Base-by-base conservation (phyloP, 371 early-diverging fungal species). In the Dichotomocladium elegans region DNA sequence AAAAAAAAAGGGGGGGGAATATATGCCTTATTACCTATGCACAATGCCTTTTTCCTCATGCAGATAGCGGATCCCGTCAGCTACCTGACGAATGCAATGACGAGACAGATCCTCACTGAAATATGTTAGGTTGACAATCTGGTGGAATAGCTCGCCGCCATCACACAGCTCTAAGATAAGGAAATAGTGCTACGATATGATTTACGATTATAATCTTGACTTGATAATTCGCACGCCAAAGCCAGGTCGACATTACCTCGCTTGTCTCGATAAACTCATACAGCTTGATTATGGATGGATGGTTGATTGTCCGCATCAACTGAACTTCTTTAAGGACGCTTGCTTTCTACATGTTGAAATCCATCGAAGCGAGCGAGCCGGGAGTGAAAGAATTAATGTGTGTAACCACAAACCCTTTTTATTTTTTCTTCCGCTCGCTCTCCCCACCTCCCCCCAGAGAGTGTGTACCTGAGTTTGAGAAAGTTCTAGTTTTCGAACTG, bases 81-180 rank as follows among this genome's bases (percentile, higher is more conserved):
- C 89, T 9, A 99, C 89, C 68, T 97, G 96, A 29, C 77, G 74
- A 54, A 93, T 90, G 47, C 93, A 87, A 59, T 90, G 90, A 9
- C 92, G 85, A 3, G 89, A 74, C 47, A 89, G 58, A 10, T 81
- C 77, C 66, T 92, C 92, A 41, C 87, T 85, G 40, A 93, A 83
- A 60, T 87, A 90, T 12, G 91, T 90, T 37, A 89, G 65, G 51
- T 84, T 77, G 29, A 92, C 88, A 35, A 94, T 86, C 24, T 85
- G 82, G 67, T 92, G 87, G 53, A 92, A 94, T 27, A 94, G 70
- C 67, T 94, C 95, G 41, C 95, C 95, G 37, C 92, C 93, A 45
- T 81, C 77, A 42, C 88, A 90, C 19, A 88, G 79, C 60, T 95
- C 96, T 63, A 95, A 76, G 2, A 92, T 72, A 15, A 96, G 61